phyloP scores from a whole-genome alignment of 108 stramenopile species.

The Cyclostephanos tholiformis region DNA sequence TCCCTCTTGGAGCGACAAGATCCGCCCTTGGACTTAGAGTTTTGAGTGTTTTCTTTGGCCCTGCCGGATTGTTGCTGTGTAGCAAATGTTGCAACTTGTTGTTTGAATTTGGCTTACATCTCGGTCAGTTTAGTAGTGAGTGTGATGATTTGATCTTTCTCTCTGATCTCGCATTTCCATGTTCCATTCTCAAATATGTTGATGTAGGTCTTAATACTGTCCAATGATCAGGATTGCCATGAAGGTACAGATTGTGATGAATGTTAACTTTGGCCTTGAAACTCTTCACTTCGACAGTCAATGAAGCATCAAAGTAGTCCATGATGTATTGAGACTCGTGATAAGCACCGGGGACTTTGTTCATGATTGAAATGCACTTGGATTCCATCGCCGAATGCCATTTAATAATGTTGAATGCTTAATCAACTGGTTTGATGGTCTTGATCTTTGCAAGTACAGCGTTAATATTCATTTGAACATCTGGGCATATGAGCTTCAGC shows the following conservation, averaged over 20 bases:
- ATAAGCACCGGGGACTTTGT: background rate
- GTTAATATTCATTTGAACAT: background rate
- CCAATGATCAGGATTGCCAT: background rate
- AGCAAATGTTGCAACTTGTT: too few species aligned
- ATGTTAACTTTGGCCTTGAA: background rate
- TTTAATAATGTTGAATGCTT: background rate
- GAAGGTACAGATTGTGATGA: background rate
- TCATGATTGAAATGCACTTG: background rate
- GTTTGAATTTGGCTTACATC: too few species aligned
- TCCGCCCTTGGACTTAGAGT: background rate
- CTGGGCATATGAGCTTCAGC: background rate
- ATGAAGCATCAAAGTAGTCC: too few species aligned
- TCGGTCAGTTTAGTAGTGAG: too few species aligned
- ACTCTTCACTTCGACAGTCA: too few species aligned
- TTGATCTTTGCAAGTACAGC: background rate
- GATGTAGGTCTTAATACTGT: background rate
- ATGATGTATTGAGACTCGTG: too few species aligned
- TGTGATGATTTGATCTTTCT: constrained; percentile 2
- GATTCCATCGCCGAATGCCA: background rate
- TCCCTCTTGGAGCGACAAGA: background rate
- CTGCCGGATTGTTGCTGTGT: too few species aligned
- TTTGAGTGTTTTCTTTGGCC: background rate
- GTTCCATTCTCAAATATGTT: background rate
- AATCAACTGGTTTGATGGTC: too few species aligned
- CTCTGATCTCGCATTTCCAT: background rate